Evolutionary conservation across 73 alveolate genomes (phyloP), one percentile per base, ranked within the genome.

Genomic region (Paramecium biaurelia): DNA sequence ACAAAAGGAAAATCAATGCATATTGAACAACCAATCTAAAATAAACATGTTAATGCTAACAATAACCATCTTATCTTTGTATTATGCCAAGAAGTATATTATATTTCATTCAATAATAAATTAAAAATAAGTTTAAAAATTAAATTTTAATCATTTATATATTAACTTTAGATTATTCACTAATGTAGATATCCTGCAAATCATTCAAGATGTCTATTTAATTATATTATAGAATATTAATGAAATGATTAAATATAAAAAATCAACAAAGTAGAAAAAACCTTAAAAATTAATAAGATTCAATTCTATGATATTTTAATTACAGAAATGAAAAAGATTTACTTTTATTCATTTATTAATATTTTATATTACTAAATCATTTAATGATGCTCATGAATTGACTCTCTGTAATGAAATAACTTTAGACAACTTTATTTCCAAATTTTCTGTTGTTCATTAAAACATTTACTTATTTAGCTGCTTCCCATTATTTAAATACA

Each of bases 401-500:
- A 47, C 90, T 79, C 56, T 79, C 90, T 24, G 90, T 79, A 5
- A 79, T 79, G 47, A 79, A 79, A 79, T 79, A 79, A 12, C 90
- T 79, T 23, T 79, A 47, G 9, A 79, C 76, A 1, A 79, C 76
- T 12, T 47, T 79, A 24, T 38, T 41, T 79, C 76, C 76, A 79
- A 79, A 79, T 47, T 43, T 43, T 79, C 90, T 79, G 72, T 79
- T 79, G 26, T 79, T 79, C 90, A 79, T 43, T 43, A 43, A 20
- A 38, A 30, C 76, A 30, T 41, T 43, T 24, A 79, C 90, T 79
- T 79, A 47, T 79, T 79, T 79, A 24, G 90, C 90, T 20, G 76
- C 90, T 79, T 79, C 90, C 90, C 90, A 79, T 47, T 41, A 45
- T 12, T 79, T 79, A 23, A 79, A 79, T 1, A 43, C 90, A 12